A percentile compares a stretch with the other conserved stretches of the same genome.
Conservation (phyloP, 805 yeast species). For the Candida arabinofermentans region DNA sequence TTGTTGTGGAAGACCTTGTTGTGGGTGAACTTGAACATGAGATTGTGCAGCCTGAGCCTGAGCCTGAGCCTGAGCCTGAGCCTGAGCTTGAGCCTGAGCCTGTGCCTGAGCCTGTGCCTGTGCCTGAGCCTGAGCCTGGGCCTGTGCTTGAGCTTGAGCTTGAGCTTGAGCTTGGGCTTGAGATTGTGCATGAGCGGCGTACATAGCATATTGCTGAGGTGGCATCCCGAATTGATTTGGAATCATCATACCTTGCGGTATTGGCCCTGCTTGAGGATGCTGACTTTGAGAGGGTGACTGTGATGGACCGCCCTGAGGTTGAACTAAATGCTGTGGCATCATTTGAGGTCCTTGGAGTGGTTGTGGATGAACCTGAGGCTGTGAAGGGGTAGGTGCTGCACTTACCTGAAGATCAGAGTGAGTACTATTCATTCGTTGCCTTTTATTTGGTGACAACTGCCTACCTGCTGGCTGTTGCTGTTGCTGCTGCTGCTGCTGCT, state of each 20-base stretch:
- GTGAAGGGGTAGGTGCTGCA: constrained; percentile 11
- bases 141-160: constrained; percentile 6
- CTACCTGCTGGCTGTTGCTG: constrained; percentile 11
- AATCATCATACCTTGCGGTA: constrained; percentile 29
- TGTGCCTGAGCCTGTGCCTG: constrained; percentile 20
- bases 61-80: constrained; percentile 5
- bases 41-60: constrained; percentile 9
- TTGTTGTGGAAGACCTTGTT: constrained; percentile 4
- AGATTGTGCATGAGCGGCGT: constrained; percentile 22
- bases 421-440: constrained; percentile 21
- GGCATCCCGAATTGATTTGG: constrained; percentile 28
- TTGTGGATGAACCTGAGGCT: constrained; percentile 10
- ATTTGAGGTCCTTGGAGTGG: constrained; percentile 13
- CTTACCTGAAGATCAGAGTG: constrained; percentile 1
- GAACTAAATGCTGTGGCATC: neutral
- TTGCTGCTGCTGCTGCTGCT: neutral
- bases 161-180: constrained; percentile 12
- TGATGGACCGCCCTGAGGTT: neutral
- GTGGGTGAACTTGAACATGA: constrained; percentile 20
- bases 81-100: constrained; percentile 12
- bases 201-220: constrained; percentile 28
- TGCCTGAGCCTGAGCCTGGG: constrained; percentile 8
- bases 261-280: constrained; percentile 6
- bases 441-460: constrained; percentile 21
- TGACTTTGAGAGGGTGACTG: constrained; percentile 9